phyloP scores from a whole-genome alignment of 2,329 filamentous ascomycete genomes.

The Colletotrichum gloeosporioides region DNA sequence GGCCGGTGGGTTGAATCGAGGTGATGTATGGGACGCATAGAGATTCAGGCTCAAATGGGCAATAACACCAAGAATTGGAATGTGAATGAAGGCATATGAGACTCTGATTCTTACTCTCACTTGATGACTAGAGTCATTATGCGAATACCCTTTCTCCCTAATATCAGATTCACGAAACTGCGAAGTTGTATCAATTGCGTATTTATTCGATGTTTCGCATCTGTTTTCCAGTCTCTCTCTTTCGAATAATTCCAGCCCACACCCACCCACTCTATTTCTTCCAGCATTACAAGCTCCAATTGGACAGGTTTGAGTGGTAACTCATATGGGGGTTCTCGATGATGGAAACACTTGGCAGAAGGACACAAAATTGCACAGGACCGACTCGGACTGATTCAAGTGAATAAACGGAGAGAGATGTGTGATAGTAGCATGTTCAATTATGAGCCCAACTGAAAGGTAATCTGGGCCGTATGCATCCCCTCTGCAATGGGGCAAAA shows the following conservation, averaged over 20 bases:
- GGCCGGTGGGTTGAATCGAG: rapidly evolving
- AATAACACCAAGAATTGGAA: not conserved
- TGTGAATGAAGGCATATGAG: not conserved
- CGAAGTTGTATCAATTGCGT: no score
- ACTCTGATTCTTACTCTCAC: no score
- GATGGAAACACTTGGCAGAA: not conserved
- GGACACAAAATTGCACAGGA: not conserved
- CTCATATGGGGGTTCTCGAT: not conserved
- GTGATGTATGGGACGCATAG: not conserved
- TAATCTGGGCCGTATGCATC: not conserved
- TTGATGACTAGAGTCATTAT: no score
- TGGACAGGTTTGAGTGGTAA: not conserved
- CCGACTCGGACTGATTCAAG: not conserved
- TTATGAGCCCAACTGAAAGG: not conserved
- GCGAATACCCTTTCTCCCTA: no score
- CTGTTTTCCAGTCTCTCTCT: no score
- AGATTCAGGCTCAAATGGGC: not conserved
- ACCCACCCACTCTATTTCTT: no score
- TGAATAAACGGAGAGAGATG: not conserved
- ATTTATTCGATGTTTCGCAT: no score
- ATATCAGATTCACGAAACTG: no score
- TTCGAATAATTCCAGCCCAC: no score
- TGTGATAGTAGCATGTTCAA: not conserved
- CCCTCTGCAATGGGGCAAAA: rapidly evolving
- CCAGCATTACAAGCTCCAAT: no score